Percentiles rank a stretch among this genome's conserved stretches.
Conservation (phyloP, 177 flowering plant species). For the Telopea speciosissima region DNA sequence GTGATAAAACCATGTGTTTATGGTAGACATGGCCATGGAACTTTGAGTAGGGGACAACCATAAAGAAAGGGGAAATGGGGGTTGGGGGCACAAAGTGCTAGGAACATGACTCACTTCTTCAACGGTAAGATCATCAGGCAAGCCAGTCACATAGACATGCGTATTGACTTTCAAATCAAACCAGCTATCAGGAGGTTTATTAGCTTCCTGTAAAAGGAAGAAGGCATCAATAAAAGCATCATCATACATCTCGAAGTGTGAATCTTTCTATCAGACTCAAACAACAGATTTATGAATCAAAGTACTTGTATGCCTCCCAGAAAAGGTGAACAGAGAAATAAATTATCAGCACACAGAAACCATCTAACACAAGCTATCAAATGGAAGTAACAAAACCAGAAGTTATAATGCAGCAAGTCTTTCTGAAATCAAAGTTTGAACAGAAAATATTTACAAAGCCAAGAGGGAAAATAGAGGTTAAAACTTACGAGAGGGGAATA, state of each 20-base stretch:
- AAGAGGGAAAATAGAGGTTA: too few relatives aligned
- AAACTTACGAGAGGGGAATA: constrained; percentile 10
- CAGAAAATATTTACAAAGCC: not conserved
- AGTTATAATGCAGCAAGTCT: not conserved
- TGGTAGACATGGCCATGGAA: too few relatives aligned
- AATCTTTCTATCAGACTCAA: too few relatives aligned
- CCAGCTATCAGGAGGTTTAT: constrained; percentile 97
- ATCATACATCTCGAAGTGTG: not conserved
- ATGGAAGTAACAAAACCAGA: not conserved
- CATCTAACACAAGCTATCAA: not conserved
- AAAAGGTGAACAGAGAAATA: not conserved
- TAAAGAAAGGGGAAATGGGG: too few relatives aligned
- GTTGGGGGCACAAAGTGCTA: not conserved
- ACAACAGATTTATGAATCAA: too few relatives aligned
- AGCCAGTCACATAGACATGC: constrained; percentile 88
- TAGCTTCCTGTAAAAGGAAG: constrained; percentile 67
- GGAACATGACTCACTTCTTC: constrained; percentile 65
- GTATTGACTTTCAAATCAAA: constrained; percentile 93
- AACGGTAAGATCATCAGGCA: constrained; percentile 90
- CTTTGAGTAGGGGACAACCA: too few relatives aligned
- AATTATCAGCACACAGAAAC: not conserved
- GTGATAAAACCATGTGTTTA: not conserved
- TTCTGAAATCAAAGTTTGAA: not conserved
- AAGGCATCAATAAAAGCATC: constrained; percentile 12
- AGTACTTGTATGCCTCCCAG: too few relatives aligned